Evolutionary conservation across 148 eudicot species (phyloP).

Genomic region (Rhododendron simsii): DNA sequence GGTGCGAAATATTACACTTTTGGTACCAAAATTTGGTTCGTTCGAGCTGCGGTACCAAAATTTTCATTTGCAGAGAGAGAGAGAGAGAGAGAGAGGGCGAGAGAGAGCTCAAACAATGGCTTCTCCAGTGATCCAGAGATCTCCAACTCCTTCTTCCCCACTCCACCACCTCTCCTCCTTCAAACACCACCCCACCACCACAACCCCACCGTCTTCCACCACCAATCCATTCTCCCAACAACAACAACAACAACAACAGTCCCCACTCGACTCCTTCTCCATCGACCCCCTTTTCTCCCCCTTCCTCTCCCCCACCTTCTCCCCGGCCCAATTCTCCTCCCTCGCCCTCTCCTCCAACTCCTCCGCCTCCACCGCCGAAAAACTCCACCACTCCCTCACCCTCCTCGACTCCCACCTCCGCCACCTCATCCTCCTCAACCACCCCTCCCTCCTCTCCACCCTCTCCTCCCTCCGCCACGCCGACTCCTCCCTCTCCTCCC

Average conservation of each 20-base stretch:
- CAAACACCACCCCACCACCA: slow-evolving; percentile 9
- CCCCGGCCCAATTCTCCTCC: slow-evolving; percentile 73
- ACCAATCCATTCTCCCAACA: slow-evolving; percentile 23
- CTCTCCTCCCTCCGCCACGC: slow-evolving; percentile 40
- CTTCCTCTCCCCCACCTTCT: slow-evolving; percentile 66
- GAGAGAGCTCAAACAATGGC: slow-evolving; percentile 21
- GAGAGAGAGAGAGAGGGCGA: too few species aligned
- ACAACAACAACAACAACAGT: not conserved
- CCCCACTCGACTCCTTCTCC: slow-evolving; percentile 48
- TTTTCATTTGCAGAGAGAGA: too few species aligned
- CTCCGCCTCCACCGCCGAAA: slow-evolving; percentile 75
- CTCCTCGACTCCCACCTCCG: slow-evolving; percentile 81
- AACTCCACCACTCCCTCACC: slow-evolving; percentile 62
- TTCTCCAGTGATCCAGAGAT: slow-evolving; percentile 31
- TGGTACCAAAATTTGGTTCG: too few species aligned
- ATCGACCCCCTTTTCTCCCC: slow-evolving; percentile 62
- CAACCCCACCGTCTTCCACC: slow-evolving; percentile 1
- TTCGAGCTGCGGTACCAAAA: too few species aligned
- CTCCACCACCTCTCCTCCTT: slow-evolving; percentile 1
- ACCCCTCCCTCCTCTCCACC: slow-evolving; percentile 50
- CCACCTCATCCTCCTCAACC: slow-evolving; percentile 58
- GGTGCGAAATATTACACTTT: too few species aligned
- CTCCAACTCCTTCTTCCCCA: slow-evolving; percentile 20
- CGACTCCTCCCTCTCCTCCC: slow-evolving; percentile 48
- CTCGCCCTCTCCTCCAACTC: slow-evolving; percentile 80